Conservation (phyloP, 305 asterid species). For the Fraxinus greggii region DNA sequence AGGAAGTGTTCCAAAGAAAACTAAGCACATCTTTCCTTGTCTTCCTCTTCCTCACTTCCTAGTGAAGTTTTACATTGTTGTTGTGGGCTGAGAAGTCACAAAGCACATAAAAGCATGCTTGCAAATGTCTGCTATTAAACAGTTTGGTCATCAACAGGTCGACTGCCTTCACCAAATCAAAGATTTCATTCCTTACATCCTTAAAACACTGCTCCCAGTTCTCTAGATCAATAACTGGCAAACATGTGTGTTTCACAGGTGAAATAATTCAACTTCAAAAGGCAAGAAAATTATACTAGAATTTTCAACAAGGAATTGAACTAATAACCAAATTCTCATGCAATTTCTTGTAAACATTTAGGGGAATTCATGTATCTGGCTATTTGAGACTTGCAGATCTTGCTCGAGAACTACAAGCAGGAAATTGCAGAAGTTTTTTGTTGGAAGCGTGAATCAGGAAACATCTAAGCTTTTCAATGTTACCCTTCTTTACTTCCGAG, state of each 20-base stretch:
- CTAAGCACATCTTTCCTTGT: background rate
- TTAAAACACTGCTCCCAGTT: background rate
- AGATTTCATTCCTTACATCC: background rate
- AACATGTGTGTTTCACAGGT: background rate
- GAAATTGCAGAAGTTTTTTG: conserved; percentile 1
- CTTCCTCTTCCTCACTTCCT: background rate
- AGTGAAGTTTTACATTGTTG: background rate
- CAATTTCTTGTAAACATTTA: background rate
- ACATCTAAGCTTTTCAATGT: background rate
- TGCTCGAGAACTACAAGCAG: background rate
- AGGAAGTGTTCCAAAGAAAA: background rate
- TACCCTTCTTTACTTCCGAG: background rate
- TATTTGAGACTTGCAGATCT: background rate
- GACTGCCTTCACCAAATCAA: background rate
- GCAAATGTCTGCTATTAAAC: background rate
- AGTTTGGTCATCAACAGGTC: background rate
- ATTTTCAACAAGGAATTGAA: background rate
- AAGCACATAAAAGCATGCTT: background rate
- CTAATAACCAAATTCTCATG: background rate
- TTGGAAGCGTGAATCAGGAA: conserved; percentile 1
- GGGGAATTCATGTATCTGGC: background rate
- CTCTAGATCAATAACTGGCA: background rate
- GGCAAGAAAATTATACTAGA: background rate
- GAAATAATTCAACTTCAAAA: background rate
- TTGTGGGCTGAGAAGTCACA: background rate